Conservation (phyloP, 495 filamentous ascomycete species). For the Delitschia confertaspora region DNA sequence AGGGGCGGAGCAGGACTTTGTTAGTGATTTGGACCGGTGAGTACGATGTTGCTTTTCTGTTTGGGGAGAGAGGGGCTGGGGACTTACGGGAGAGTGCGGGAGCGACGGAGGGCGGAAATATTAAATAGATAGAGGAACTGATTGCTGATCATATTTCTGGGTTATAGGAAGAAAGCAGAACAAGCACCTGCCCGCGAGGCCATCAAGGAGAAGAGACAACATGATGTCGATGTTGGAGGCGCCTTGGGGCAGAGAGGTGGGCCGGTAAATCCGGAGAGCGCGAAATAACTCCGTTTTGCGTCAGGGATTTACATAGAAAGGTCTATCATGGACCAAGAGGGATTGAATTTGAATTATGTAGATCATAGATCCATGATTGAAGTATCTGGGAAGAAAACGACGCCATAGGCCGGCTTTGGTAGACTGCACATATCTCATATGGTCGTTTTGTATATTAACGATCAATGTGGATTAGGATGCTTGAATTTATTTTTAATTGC, state of each 20-base stretch:
- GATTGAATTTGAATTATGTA: too few relatives aligned
- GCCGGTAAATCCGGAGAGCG: conserved; percentile 35
- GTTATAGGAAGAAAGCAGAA: conserved; percentile 38
- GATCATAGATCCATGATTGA: too few relatives aligned
- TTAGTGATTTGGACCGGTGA: conserved; percentile 35
- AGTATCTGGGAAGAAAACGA: too few relatives aligned
- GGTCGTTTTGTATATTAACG: too few relatives aligned
- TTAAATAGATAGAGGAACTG: background rate
- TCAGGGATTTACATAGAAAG: too few relatives aligned
- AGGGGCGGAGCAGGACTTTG: conserved; percentile 33
- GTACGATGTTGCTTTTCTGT: conserved; percentile 4
- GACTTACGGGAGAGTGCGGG: background rate
- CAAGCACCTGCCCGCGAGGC: conserved; percentile 31
- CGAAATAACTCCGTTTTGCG: too few relatives aligned
- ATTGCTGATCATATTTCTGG: background rate
- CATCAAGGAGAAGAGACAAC: conserved; percentile 28
- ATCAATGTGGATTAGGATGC: too few relatives aligned
- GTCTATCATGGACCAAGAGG: too few relatives aligned
- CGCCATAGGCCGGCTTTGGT: too few relatives aligned
- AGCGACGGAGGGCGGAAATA: too few relatives aligned
- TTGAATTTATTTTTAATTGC: too few relatives aligned
- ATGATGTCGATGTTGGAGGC: conserved; percentile 31
- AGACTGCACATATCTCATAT: too few relatives aligned
- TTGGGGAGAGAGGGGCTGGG: background rate
- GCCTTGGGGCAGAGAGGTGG: conserved; percentile 36